Evolutionary conservation across 768 basidiomycete genomes (phyloP), one percentile per base, ranked within the genome.

Genomic region (Gyrodon lividus): DNA sequence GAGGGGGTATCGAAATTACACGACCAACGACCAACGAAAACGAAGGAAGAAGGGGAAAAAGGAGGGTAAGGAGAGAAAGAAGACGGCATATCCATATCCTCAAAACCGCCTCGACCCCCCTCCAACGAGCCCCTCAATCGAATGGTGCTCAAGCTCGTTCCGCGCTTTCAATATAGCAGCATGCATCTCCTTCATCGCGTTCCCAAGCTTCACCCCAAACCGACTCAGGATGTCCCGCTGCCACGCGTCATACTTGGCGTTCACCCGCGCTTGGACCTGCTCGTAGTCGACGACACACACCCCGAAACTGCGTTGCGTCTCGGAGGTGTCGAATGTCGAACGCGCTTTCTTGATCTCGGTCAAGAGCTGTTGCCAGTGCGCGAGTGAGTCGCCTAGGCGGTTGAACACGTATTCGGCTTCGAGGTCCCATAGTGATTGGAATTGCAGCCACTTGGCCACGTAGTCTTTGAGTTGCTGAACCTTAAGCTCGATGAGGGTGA

Each of bases 231-330:
- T 92, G 60, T 99, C 97, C 54, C 88, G 78, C 75, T 98, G 96
- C 96, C 97, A 98, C 17, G 92, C 77, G 66, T 98, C 97, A 68
- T 99, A 99, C 74, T 98, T 98, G 53, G 95, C 92, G 69, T 98
- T 98, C 63, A 99, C 97, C 59, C 95, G 82, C 40, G 91, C 82
- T 71, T 99, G 97, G 23, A 98, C 97, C 69, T 96, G 95, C 69
- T 98, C 96, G 70, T 98, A 99, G 70, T 98, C 92, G 61, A 99
- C 87, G 39, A 95, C 82, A 63, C 92, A 94, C 9, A 95, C 89
- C 1, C 95, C 94, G 64, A 98, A 97, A 42, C 82, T 82, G 58
- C 88, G 92, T 61, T 88, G 86, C 8, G 92, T 95, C 61, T 97
- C 97, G 23, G 92, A 89, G 17, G 92, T 98, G 70, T 99, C 97